Evolutionary conservation across 164 flowering plant species (phyloP).

Genomic region (Saururus chinensis): DNA sequence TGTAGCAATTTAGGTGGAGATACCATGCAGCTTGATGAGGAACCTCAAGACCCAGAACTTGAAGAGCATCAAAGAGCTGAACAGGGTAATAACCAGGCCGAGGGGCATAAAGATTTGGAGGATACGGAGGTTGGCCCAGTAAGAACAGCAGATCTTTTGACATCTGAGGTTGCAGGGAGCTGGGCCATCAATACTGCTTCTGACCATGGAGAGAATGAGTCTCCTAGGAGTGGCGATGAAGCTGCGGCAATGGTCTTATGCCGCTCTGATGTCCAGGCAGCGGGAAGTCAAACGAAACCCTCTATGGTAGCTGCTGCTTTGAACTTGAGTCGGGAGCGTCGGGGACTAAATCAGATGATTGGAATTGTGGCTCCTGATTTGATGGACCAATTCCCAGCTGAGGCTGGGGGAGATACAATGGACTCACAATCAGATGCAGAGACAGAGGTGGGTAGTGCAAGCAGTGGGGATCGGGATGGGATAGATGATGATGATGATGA

Average conservation of each 20-base stretch:
- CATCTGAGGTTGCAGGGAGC: conserved; percentile 92
- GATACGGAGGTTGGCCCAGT: conserved; percentile 62
- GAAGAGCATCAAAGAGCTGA: conserved; percentile 17
- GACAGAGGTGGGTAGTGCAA: conserved; percentile 32
- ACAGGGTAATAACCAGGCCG: conserved; percentile 20
- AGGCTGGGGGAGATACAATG: conserved; percentile 11
- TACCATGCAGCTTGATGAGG: conserved; percentile 70
- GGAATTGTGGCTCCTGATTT: conserved; percentile 75
- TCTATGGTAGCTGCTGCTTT: conserved; percentile 17
- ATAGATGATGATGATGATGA: conserved; percentile 21
- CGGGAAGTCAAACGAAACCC: conserved; percentile 56
- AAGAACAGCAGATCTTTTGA: conserved; percentile 66
- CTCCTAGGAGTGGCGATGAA: conserved; percentile 27
- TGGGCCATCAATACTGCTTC: conserved; percentile 87
- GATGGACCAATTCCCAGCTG: conserved; percentile 33
- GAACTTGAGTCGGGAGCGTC: conserved; percentile 33
- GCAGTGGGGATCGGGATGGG: conserved; percentile 18
- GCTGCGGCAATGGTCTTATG: conserved; percentile 11
- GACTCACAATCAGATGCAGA: conserved; percentile 42
- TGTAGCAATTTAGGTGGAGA: conserved; percentile 35
- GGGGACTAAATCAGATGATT: conserved; percentile 61
- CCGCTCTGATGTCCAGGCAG: conserved; percentile 33
- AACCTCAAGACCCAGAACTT: conserved; percentile 31
- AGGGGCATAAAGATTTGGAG: conserved; percentile 27
- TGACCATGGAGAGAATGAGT: conserved; percentile 72